Evolutionary conservation across 2,329 filamentous ascomycete species (phyloP).

Genomic region (Pestalotiopsis sp.): DNA sequence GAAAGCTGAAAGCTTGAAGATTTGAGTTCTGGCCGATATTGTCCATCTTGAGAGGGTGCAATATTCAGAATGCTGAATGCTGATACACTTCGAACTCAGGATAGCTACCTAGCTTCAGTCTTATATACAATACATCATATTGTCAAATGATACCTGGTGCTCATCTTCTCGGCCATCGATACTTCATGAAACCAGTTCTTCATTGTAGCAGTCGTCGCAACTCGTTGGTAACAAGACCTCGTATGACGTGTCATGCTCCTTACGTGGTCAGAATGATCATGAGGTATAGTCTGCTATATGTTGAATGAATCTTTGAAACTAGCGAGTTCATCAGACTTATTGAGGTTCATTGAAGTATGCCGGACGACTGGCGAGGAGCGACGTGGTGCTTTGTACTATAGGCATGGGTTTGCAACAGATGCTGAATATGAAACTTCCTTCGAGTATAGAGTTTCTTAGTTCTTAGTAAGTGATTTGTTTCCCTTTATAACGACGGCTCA

Average conservation of each 20-base stretch:
- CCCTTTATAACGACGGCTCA: not conserved
- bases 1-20: too few species aligned
- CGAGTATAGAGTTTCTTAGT: not conserved
- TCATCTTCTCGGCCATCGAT: not conserved
- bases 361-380: not conserved
- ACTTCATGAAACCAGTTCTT: not conserved
- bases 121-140: too few species aligned
- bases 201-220: not conserved
- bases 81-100: too few species aligned
- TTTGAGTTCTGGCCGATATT: too few species aligned
- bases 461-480: not conserved
- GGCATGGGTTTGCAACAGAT: not conserved
- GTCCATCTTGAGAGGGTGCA: too few species aligned
- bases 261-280: not conserved
- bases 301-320: not conserved
- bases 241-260: not conserved
- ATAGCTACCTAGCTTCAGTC: too few species aligned
- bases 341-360: not conserved
- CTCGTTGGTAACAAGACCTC: not conserved
- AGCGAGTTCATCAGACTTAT: not conserved
- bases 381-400: not conserved
- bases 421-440: not conserved
- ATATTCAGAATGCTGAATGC: too few species aligned
- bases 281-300: not conserved
- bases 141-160: too few species aligned